phyloP scores from a whole-genome alignment of 2,329 filamentous ascomycete species.

The Dactylonectria estremocensis region DNA sequence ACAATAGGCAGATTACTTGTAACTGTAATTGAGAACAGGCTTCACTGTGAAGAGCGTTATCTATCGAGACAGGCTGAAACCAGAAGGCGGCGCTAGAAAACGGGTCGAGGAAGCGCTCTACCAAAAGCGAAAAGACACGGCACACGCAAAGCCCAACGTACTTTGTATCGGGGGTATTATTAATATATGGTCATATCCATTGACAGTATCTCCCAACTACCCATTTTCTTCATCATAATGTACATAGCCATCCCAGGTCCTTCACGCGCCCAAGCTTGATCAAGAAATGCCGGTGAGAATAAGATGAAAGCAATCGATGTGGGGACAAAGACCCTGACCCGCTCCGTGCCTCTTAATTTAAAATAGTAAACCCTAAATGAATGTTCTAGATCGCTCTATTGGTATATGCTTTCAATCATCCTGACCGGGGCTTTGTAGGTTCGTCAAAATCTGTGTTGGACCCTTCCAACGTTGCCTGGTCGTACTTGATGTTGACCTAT shows the following conservation, averaged over 20 bases:
- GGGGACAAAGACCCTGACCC: neutral
- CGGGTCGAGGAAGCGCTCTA: neutral
- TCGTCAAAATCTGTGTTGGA: constrained; percentile 21
- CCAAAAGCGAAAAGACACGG: neutral
- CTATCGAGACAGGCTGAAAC: neutral
- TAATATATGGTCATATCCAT: neutral
- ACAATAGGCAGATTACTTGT: too few species aligned
- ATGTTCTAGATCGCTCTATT: constrained; percentile 1
- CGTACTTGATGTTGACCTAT: constrained; percentile 34
- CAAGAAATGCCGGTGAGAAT: neutral
- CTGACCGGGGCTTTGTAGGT: constrained; percentile 6
- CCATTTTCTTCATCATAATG: constrained; percentile 1
- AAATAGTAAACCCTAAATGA: neutral
- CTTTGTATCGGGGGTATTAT: neutral
- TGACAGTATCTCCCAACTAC: neutral
- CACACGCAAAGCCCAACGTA: neutral
- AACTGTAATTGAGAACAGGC: too few species aligned
- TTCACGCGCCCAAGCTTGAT: neutral
- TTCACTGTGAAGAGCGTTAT: neutral
- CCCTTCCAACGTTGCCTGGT: constrained; percentile 26
- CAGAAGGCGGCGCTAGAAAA: neutral
- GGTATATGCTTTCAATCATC: neutral
- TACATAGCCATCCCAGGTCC: neutral
- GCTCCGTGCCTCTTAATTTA: neutral
- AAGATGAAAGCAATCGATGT: neutral